Base-by-base conservation (phyloP, 179 eudicot species). In the Beta corolliflora region DNA sequence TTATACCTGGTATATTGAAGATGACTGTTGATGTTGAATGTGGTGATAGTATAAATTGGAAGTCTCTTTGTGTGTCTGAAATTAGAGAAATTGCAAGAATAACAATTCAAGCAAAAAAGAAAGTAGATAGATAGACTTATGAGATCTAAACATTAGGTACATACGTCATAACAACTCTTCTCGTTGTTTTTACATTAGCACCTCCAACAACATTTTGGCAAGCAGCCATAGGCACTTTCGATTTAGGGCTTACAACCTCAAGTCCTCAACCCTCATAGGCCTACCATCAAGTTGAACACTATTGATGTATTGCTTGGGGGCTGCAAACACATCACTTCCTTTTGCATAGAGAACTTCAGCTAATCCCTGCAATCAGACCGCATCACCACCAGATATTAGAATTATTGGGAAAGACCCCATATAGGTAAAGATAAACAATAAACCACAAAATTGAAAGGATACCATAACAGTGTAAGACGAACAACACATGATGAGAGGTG, bases 251-350 rank as follows among this genome's bases (percentile, higher is more conserved):
- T 46, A 87, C 80, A 56, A 91, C 88, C 79, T 94, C 96, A 63
- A 95, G 31, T 29, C 31, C 31, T 29, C 31, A 29, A 29, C 89
- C 91, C 90, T 94, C 96, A 94, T 91, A 78, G 92, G 92, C 81
- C 85, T 94, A 77, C 99, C 98, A 86, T 94, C 98, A 83, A 95
- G 88, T 44, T 91, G 91, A 60, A 92, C 94, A 87, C 91, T 92
- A 82, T 94, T 25, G 25, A 25, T 92, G 81, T 95, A 95, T n/a
- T 92, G 89, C 91, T 89, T 91, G n/a, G 92, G 83, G 74, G 98
- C 99, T 50, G 92, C 94, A 81, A 94, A 89, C 29, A 97, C 97
- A 85, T 94, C 97, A 82, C 91, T 95, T 82, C 94, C 85, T 81
- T 89, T 89, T 16, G 86, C 88, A 83, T 88, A 95, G 60, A 95